Evolutionary conservation across 306 rosid species (phyloP).

Genomic region (Vigna nakashimae): DNA sequence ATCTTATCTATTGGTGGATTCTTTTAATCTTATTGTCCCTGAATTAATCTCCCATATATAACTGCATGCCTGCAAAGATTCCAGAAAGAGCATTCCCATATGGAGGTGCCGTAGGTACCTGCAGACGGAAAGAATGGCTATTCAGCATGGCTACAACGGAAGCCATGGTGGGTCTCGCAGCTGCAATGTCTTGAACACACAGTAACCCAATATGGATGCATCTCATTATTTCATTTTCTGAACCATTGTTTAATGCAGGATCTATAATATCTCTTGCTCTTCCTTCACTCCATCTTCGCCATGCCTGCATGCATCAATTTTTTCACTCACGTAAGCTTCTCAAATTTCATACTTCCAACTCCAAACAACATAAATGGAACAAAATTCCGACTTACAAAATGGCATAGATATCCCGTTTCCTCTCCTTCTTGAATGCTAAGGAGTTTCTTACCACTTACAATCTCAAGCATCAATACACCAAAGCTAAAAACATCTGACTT

Average conservation of each 20-base stretch:
- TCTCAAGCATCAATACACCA: conserved; percentile 62
- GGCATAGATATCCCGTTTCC: conserved; percentile 39
- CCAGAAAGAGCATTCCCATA: no score
- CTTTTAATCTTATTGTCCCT: neutral
- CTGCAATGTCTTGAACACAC: neutral
- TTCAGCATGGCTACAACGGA: neutral
- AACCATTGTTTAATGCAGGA: neutral
- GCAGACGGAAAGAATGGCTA: neutral
- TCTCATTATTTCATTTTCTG: neutral
- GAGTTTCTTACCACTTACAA: conserved; percentile 56
- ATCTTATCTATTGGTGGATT: neutral
- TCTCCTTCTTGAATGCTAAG: conserved; percentile 25
- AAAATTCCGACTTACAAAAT: conserved; percentile 51
- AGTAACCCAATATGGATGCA: conserved; percentile 2
- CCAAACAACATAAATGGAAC: neutral
- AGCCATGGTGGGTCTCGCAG: conserved; percentile 1
- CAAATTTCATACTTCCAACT: neutral
- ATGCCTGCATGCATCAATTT: neutral
- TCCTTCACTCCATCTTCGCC: neutral
- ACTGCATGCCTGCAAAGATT: neutral
- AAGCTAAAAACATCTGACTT: conserved; percentile 57
- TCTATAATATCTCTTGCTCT: neutral
- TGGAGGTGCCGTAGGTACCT: neutral
- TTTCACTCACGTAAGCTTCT: neutral
- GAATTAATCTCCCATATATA: neutral